These are phyloP conservation scores for Agrostemma githago DNA, from an alignment of 148 eudicot species.

Conservation along the genomic window DNA sequence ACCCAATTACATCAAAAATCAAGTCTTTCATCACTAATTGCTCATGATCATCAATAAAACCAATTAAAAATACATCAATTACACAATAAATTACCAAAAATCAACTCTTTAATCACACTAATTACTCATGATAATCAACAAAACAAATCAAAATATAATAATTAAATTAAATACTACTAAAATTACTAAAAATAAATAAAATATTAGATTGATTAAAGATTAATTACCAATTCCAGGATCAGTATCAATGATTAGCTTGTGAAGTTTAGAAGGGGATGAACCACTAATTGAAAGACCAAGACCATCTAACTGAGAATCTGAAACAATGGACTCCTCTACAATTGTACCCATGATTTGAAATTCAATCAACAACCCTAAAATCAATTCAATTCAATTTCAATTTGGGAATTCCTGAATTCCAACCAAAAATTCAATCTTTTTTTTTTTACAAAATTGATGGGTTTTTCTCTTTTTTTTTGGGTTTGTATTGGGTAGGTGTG, in stretches of 20 bases:
- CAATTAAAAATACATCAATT: too few relatives aligned
- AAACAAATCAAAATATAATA: too few relatives aligned
- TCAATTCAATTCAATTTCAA: not conserved
- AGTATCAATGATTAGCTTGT: not conserved
- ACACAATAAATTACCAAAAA: too few relatives aligned
- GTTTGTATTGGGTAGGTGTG: too few relatives aligned
- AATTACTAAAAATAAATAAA: too few relatives aligned
- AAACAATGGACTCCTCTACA: not conserved
- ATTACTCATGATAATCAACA: too few relatives aligned
- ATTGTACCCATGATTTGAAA: not conserved
- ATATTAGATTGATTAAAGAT: not conserved
- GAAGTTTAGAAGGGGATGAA: not conserved
- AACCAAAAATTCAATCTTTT: not conserved
- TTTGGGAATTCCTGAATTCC: not conserved
- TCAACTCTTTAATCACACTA: too few relatives aligned
- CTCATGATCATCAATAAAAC: too few relatives aligned
- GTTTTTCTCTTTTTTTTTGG: too few relatives aligned
- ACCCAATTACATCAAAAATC: not conserved
- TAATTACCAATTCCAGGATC: not conserved
- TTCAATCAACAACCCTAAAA: not conserved
- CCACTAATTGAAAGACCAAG: not conserved
- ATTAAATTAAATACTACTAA: too few relatives aligned
- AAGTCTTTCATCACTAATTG: too few relatives aligned
- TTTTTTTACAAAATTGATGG: too few relatives aligned
- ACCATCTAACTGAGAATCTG: not conserved